phyloP scores from a whole-genome alignment of 371 early-diverging fungal species.

The Syncephalis plumigaleata region DNA sequence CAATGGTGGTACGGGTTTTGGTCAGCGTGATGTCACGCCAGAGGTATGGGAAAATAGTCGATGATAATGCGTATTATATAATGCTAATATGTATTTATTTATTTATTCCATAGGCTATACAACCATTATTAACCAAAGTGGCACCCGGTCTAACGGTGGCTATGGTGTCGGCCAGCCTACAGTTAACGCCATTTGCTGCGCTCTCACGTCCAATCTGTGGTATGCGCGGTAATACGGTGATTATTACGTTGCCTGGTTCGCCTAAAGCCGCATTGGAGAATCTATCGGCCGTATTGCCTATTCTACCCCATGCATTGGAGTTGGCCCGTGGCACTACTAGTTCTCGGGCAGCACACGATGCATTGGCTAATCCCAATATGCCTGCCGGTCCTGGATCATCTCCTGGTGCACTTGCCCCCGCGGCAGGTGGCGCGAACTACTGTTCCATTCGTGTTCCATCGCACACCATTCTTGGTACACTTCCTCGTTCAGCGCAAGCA shows the following conservation, averaged over 20 bases:
- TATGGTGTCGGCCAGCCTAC: constrained; percentile 47
- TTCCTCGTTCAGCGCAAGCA: too few relatives aligned
- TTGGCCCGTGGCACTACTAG: constrained; percentile 15
- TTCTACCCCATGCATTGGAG: constrained; percentile 71
- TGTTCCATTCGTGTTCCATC: constrained; percentile 23
- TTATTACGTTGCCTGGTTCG: constrained; percentile 79
- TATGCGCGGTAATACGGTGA: constrained; percentile 38
- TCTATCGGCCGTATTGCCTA: constrained; percentile 37
- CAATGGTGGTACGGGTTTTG: constrained; percentile 91
- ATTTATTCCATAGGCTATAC: constrained; percentile 33
- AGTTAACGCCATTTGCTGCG: constrained; percentile 75
- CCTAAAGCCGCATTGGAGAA: constrained; percentile 74
- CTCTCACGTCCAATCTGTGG: constrained; percentile 76
- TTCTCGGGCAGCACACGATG: constrained; percentile 13
- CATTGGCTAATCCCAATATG: constrained; percentile 26
- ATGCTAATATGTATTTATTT: not conserved
- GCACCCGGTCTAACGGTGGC: constrained; percentile 63
- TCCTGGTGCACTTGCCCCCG: too few relatives aligned
- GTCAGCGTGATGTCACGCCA: constrained; percentile 71
- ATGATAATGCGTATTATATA: too few relatives aligned
- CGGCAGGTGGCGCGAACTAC: constrained; percentile 21
- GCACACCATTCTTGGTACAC: constrained; percentile 6
- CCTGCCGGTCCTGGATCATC: not conserved
- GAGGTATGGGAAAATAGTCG: constrained; percentile 27
- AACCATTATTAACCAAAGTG: constrained; percentile 40